These are phyloP conservation scores for Vaccinium corymbosum DNA, from an alignment of 148 eudicot genomes.

Conservation along the genomic window DNA sequence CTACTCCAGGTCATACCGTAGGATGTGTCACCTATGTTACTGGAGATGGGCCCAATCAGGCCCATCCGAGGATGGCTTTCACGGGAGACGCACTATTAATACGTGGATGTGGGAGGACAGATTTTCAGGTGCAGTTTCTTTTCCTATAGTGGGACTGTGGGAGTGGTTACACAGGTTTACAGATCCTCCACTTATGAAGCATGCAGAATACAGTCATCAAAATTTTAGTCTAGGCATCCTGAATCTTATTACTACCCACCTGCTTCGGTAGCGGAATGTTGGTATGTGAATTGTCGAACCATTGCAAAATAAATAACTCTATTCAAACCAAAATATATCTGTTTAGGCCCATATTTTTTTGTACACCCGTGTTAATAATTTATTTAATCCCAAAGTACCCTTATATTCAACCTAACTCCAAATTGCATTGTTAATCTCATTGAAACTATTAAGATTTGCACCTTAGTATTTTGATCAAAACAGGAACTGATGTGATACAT, in stretches of 20 bases:
- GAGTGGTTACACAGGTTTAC: not conserved
- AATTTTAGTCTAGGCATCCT: not conserved
- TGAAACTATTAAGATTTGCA: too few species aligned
- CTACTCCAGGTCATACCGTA: conserved; percentile 91
- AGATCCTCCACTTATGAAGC: not conserved
- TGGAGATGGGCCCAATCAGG: conserved; percentile 82
- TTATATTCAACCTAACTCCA: too few species aligned
- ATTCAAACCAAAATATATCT: too few species aligned
- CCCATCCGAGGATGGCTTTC: conserved; percentile 90
- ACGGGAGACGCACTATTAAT: conserved; percentile 91
- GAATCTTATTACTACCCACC: not conserved
- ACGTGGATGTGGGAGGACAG: conserved; percentile 98
- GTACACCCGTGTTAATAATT: too few species aligned
- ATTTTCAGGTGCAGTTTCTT: conserved; percentile 69
- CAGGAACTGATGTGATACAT: too few species aligned
- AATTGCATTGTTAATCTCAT: too few species aligned
- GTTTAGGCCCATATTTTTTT: too few species aligned
- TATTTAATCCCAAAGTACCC: too few species aligned
- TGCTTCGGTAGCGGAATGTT: not conserved
- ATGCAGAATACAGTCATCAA: not conserved
- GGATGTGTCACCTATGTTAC: conserved; percentile 97
- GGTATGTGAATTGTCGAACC: conserved; percentile 3
- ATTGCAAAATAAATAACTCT: not conserved
- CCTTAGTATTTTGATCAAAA: too few species aligned
- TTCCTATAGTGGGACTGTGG: not conserved